These are phyloP conservation scores for Thalassiosira profunda DNA, from an alignment of 108 stramenopile genomes.

Conservation along the genomic window DNA sequence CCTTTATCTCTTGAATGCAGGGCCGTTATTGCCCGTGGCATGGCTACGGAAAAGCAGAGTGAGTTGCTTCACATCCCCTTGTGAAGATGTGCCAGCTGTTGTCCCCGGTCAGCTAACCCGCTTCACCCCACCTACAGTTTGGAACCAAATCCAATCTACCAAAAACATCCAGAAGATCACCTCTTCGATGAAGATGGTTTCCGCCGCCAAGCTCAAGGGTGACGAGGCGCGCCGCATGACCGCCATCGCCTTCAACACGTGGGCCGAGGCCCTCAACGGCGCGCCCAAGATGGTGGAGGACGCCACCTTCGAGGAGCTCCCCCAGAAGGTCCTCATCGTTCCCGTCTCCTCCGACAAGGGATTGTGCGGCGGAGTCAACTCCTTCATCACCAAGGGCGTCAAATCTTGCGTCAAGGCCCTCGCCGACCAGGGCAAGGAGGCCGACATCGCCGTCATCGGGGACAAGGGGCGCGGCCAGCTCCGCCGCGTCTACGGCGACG, in stretches of 20 bases:
- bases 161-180: slow-evolving; percentile 99
- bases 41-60: slow-evolving; percentile 94
- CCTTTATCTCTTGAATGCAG: too few species aligned
- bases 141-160: slow-evolving; percentile 96
- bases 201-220: slow-evolving; percentile 99
- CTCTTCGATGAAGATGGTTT: slow-evolving; percentile 99
- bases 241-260: slow-evolving; percentile 83
- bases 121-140: slow-evolving; percentile 60
- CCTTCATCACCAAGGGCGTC: slow-evolving; percentile 90
- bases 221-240: slow-evolving; percentile 87
- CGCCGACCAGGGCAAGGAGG: slow-evolving; percentile 82
- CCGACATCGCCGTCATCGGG: slow-evolving; percentile 93
- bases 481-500: slow-evolving; percentile 68
- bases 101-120: too few species aligned
- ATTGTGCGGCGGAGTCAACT: slow-evolving; percentile 99
- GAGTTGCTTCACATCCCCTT: slow-evolving; percentile 17
- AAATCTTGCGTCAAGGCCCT: slow-evolving; percentile 65
- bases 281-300: slow-evolving; percentile 57
- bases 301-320: slow-evolving; percentile 86
- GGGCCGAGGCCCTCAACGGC: slow-evolving; percentile 70
- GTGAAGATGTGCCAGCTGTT: too few species aligned
- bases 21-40: slow-evolving; percentile 69
- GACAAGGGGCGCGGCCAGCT: slow-evolving; percentile 98
- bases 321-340: slow-evolving; percentile 91
- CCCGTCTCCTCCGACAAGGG: slow-evolving; percentile 97